These are phyloP conservation scores for Cinnamomum chago DNA, from an alignment of 164 flowering plant species.

Conservation along the genomic window DNA sequence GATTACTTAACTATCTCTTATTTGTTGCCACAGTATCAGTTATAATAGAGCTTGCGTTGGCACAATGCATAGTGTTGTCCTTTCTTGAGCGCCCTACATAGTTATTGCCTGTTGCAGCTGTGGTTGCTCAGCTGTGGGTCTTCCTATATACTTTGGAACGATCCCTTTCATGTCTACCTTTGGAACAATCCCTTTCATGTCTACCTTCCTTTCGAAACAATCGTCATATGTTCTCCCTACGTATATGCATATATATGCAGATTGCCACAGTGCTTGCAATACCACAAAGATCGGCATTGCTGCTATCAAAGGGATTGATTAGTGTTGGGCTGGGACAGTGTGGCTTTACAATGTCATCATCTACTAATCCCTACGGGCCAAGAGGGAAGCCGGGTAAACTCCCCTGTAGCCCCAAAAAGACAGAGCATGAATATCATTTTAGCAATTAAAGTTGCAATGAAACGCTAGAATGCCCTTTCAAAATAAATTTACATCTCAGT, in stretches of 20 bases:
- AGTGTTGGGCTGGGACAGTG: conserved; percentile 78
- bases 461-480: no score
- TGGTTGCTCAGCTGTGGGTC: conserved; percentile 68
- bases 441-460: no score
- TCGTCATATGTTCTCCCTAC: not conserved
- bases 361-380: no score
- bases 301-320: conserved; percentile 80
- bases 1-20: no score
- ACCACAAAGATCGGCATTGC: conserved; percentile 81
- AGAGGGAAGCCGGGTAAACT: no score
- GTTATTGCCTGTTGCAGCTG: conserved; percentile 58
- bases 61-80: conserved; percentile 5
- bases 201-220: not conserved
- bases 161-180: not conserved
- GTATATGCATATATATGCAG: conserved; percentile 25
- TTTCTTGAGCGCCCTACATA: conserved; percentile 65
- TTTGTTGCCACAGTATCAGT: no score
- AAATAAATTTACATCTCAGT: no score
- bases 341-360: conserved; percentile 74
- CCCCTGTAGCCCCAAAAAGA: no score
- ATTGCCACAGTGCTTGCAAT: conserved; percentile 82
- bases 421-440: no score
- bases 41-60: no score
- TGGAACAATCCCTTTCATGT: not conserved
- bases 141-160: conserved; percentile 9